Evolutionary conservation across 2,329 filamentous ascomycete species (phyloP), one percentile per base, ranked within the genome.

Genomic region (Ascochyta fabae): DNA sequence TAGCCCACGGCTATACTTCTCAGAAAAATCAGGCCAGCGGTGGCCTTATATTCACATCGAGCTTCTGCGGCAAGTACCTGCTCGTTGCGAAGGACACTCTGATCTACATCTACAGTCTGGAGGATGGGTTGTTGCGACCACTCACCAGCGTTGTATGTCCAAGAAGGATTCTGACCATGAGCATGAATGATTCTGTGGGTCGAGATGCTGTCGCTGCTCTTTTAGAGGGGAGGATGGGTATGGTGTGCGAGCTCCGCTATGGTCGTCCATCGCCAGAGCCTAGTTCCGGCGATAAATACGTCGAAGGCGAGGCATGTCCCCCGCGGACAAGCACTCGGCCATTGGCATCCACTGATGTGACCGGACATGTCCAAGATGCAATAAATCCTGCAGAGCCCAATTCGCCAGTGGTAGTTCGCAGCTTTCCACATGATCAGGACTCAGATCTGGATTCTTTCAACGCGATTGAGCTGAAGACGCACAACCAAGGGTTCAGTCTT

Each of bases 131-230:
- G 56, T 61, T 83, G 50, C 59, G 74, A 39, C 81, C 81, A 2
- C 69, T 86, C 15, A 79, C 84, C 1, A 82, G 76, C 36, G 79
- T 89, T 10, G 67, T 80, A 13, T 88, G 86, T 62, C 85, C 84
- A 12, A 76, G 79, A 15, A 76, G 80, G 40, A 82, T 88, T 2
- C 68, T 89, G 6, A 80, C 82, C 3, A 83, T 85, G 62, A 84
- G 84, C 58, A 87, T 89, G 80, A 85, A 89, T 67, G 84, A 84
- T 0, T 86, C 82, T 4, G 80, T 78, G 2, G 76, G 81, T 8
- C 78, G 80, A 39, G 79, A 84, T 61, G 79, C 84, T 6, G 76
- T 88, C 47, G 86, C 85, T 15, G 80, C 84, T 27, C 74, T 89
- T 8, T 76, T 89, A 42, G 80, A 85, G 58, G 84, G 84, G 6